Conservation (phyloP, 495 filamentous ascomycete species). For the Aspergillus egyptiacus region DNA sequence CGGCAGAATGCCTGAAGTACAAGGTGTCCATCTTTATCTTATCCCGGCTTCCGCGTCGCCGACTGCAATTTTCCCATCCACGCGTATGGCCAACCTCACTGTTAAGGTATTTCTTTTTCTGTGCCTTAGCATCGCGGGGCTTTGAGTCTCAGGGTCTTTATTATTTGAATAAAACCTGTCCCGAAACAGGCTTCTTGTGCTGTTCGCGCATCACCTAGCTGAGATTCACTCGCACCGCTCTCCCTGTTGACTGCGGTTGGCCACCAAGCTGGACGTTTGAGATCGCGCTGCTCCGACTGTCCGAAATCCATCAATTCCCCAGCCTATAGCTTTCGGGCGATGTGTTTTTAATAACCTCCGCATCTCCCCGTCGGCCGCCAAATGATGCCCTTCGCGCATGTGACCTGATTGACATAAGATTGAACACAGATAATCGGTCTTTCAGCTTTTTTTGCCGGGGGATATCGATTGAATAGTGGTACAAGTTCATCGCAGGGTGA, state of each 20-base stretch:
- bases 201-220: not conserved
- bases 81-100: slow-evolving; percentile 1
- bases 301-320: not conserved
- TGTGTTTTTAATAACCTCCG: not conserved
- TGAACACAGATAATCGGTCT: not conserved
- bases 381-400: slow-evolving; percentile 25
- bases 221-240: slow-evolving; percentile 8
- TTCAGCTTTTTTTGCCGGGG: not conserved
- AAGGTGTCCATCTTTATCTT: slow-evolving; percentile 7
- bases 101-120: no score
- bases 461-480: not conserved
- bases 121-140: no score
- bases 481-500: slow-evolving; percentile 1
- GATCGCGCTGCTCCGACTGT: not conserved
- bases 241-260: slow-evolving; percentile 1
- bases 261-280: not conserved
- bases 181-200: no score
- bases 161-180: no score
- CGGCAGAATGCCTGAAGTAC: not conserved
- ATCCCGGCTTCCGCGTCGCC: slow-evolving; percentile 23
- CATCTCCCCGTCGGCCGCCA: slow-evolving; percentile 1
- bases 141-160: no score
- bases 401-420: slow-evolving; percentile 17
- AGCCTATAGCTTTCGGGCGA: not conserved
- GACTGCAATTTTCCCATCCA: slow-evolving; percentile 15